Evolutionary conservation across 2,329 filamentous ascomycete genomes (phyloP), one percentile per base, ranked within the genome.

Genomic region (Cordyceps pruinosa): DNA sequence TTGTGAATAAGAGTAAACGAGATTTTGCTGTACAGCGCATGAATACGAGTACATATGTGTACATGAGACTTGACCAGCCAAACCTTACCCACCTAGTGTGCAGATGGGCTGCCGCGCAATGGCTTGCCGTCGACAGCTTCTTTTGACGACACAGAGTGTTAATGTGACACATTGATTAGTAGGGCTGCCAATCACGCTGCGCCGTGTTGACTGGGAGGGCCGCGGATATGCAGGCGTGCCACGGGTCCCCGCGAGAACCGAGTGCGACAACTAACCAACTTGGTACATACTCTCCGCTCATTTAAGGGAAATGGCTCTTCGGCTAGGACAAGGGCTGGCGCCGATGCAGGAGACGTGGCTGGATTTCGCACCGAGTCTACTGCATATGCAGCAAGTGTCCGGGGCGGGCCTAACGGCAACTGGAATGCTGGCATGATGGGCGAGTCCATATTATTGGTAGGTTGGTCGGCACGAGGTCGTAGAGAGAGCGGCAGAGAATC

Each of bases 1-100:
- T 59, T 21, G 60, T 65, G 60, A 30, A 30, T 39, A 51, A 26
- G 26, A 26, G 10, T 15, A 51, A 41, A 15, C 28, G 26, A 39
- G 34, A 32, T 10, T 34, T 15, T 44, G 26, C 46, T 23, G 7
- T 34, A 21, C 34, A 32, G n/a, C 25, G n/a, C 48, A 50, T 39
- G 9, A 37, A 34, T 42, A 30, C 35, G 25, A 34, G 19, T 54
- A 34, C 39, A 54, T 35, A 21, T 19, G 15, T 54, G 39, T 54
- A 46, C 41, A 13, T 23, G n/a, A 7, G 10, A 12, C 49, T 15
- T 9, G 30, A 21, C 19, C 13, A 13, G 2, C 25, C 9, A 25
- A 39, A 34, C n/a, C n/a, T n/a, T n/a, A n/a, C 15, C 41, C 12
- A 10, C 30, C 9, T 30, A 41, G 34, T 23, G 34, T 51, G 47